Conservation (phyloP, 192 early-diverging fungal species). For the Phlyctochytrium planicorne region DNA sequence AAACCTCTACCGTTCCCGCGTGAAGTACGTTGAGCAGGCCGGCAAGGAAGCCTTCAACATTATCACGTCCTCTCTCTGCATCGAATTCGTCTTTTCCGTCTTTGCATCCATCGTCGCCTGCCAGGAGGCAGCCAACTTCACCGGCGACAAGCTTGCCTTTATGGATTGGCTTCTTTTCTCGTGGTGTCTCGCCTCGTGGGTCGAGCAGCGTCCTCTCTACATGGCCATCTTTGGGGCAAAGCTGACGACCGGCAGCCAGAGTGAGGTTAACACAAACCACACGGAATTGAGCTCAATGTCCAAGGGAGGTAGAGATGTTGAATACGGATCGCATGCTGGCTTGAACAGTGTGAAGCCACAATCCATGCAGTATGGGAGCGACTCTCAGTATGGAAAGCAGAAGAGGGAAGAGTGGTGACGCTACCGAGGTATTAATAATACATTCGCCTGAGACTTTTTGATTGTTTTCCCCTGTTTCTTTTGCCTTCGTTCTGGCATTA, state of each 20-base stretch:
- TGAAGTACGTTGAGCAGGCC: neutral
- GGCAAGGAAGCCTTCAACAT: conserved; percentile 7
- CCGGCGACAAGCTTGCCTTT: conserved; percentile 6
- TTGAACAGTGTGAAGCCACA: neutral
- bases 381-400: neutral
- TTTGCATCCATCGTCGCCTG: conserved; percentile 11
- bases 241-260: neutral
- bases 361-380: too few species aligned
- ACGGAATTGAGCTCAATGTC: neutral
- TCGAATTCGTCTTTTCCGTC: conserved; percentile 16
- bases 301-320: too few species aligned
- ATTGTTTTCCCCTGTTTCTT: too few species aligned
- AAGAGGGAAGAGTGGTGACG: neutral
- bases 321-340: too few species aligned
- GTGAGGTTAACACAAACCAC: neutral
- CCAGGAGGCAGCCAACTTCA: conserved; percentile 13
- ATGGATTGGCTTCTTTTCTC: conserved; percentile 21
- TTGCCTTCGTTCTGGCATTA: too few species aligned
- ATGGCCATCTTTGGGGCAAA: neutral
- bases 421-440: too few species aligned
- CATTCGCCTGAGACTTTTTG: too few species aligned
- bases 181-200: conserved; percentile 9
- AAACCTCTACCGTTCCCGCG: neutral
- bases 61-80: neutral
- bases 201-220: conserved; percentile 13